Evolutionary conservation across 352 stramenopile genomes (phyloP), one percentile per base, ranked within the genome.

Genomic region (Globisporangium solare): DNA sequence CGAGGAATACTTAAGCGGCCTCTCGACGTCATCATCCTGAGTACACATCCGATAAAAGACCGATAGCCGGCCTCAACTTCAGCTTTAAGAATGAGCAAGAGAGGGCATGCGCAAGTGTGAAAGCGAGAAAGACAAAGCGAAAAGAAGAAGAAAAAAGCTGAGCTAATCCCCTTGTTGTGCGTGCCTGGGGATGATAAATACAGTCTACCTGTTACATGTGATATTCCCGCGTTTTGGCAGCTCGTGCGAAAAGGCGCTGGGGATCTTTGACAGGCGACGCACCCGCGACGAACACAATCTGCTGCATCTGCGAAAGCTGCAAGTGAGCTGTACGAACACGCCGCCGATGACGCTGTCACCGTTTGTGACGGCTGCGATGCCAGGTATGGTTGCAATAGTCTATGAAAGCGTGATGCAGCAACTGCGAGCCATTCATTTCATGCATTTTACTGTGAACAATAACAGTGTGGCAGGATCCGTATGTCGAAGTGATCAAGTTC

Each of bases 401-500:
- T 59, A 32, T 5, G 7, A 18, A 42, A 51, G 1, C 20, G 5
- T 18, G 20, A 59, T 40, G 1, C 13, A n/a, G 27, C 27, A 35
- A 35, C 27, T 35, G 3, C 2, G 27, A 35, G 27, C 27, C 6
- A 35, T 35, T 3, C 7, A 35, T 35, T 35, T 35, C 27, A 35
- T 35, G 27, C 27, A 35, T 27, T 27, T 35, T 35, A 6, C 27
- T 18, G 6, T 47, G 17, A 8, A 18, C 7, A 27, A 13, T 57
- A 15, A 14, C 20, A 93, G 80, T 92, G 8, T 94, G 86, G 86
- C 86, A 94, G 66, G 74, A 88, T 53, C 86, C 86, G 46, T 93
- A 83, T 43, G 84, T 94, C n/a, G 83, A 95, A 55, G 82, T 94
- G 32, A 76, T 95, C 65, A 88, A 87, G 51, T 80, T 83, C 47